Evolutionary conservation across 805 yeast species (phyloP).

Genomic region (Suhomyces kilbournensis): DNA sequence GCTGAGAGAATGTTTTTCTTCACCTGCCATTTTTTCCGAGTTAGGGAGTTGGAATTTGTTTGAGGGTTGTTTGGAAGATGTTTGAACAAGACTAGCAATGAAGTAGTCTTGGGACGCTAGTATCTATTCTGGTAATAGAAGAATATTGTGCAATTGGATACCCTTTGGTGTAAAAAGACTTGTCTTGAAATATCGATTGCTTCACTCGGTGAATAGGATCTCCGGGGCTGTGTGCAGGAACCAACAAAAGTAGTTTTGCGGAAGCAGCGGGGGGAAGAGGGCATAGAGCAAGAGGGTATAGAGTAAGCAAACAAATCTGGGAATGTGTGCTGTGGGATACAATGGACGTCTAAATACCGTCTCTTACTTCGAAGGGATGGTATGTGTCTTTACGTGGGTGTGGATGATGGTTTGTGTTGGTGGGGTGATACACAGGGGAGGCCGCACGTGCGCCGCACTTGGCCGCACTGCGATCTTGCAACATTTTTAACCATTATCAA

Average conservation of each 20-base stretch:
- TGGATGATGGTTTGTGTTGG: too few relatives aligned
- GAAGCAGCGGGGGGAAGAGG: too few relatives aligned
- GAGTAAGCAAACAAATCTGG: too few relatives aligned
- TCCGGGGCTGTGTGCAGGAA: neutral
- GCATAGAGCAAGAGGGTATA: too few relatives aligned
- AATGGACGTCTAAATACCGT: too few relatives aligned
- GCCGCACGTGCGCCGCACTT: neutral
- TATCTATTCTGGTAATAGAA: too few relatives aligned
- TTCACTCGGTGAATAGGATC: neutral
- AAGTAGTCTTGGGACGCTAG: neutral
- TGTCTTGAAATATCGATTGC: neutral
- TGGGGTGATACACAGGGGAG: neutral
- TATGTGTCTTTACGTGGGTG: too few relatives aligned
- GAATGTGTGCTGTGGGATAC: too few relatives aligned
- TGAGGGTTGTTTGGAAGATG: neutral
- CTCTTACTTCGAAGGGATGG: too few relatives aligned
- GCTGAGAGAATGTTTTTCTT: slow-evolving; percentile 13
- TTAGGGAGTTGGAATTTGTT: neutral
- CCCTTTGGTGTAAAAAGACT: neutral
- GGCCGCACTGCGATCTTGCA: neutral
- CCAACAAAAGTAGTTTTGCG: too few relatives aligned
- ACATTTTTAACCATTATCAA: neutral
- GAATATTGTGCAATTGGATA: neutral
- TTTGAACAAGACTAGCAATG: neutral
- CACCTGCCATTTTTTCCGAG: slow-evolving; percentile 1